Conservation (phyloP, 2,329 filamentous ascomycete genomes). For the Huntiella abstrusa region DNA sequence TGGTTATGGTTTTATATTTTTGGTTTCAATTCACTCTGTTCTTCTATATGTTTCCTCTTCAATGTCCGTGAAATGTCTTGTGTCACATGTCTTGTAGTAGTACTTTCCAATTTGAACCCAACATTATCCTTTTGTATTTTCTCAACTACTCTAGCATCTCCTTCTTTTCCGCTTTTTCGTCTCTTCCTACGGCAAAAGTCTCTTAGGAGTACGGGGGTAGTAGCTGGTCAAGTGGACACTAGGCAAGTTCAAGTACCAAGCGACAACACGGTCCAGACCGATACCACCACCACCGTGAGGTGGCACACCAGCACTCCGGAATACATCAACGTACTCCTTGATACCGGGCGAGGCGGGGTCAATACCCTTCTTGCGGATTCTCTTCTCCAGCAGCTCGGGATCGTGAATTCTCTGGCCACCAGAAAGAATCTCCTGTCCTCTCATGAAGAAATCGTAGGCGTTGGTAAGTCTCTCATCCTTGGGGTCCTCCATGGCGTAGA, state of each 20-base stretch:
- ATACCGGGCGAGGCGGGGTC: constrained; percentile 58
- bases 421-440: constrained; percentile 81
- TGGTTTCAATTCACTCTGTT: no score
- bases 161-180: background rate
- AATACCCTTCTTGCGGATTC: constrained; percentile 62
- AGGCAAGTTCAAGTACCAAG: constrained; percentile 40
- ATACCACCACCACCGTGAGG: constrained; percentile 82
- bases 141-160: no score
- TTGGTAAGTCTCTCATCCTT: constrained; percentile 47
- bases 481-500: constrained; percentile 73
- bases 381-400: constrained; percentile 53
- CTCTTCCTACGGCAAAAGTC: constrained; percentile 29
- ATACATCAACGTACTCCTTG: constrained; percentile 77
- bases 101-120: no score
- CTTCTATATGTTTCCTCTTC: no score
- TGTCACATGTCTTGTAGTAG: no score
- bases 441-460: constrained; percentile 69
- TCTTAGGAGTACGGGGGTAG: constrained; percentile 42
- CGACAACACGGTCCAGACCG: constrained; percentile 71
- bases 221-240: constrained; percentile 39
- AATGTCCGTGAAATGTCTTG: no score
- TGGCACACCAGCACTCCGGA: constrained; percentile 64
- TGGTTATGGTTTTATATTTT: no score
- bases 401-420: constrained; percentile 86
- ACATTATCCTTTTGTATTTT: no score